Evolutionary conservation across 441 rosid species (phyloP).

Genomic region (Syzygium syzygioides): DNA sequence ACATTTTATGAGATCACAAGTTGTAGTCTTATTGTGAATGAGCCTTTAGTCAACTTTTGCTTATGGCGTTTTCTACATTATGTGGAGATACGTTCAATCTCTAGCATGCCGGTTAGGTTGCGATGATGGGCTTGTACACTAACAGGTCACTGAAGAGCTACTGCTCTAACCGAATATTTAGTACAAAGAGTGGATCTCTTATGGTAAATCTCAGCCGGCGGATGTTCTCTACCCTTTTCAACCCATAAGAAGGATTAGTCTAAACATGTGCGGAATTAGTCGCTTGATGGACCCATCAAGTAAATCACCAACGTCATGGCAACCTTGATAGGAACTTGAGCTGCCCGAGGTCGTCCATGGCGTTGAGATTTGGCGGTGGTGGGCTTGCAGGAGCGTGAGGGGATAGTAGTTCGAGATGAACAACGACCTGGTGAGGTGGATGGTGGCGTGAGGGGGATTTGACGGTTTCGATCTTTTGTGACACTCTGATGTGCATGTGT

Average conservation of each 20-base stretch:
- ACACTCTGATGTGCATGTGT: not conserved
- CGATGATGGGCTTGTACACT: not conserved
- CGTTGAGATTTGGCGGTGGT: not conserved
- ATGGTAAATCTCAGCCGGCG: not conserved
- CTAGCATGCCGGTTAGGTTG: not conserved
- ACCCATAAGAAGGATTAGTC: not conserved
- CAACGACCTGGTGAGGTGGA: not conserved
- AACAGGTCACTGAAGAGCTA: not conserved
- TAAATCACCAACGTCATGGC: not conserved
- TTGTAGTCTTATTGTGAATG: not conserved
- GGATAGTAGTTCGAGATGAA: not conserved
- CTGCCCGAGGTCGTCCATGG: not conserved
- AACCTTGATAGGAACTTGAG: not conserved
- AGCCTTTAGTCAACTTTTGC: not conserved
- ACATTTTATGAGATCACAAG: not conserved
- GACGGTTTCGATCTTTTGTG: not conserved
- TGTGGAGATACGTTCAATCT: not conserved
- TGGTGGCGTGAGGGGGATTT: not conserved
- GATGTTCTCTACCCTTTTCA: not conserved
- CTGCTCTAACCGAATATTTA: not conserved
- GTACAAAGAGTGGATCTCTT: not conserved
- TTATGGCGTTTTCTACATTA: not conserved
- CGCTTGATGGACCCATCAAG: not conserved
- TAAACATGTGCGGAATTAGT: not conserved
- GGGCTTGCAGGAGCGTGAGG: not conserved